Conservation (phyloP, 2,329 filamentous ascomycete genomes). For the Aquanectria penicillioides region DNA sequence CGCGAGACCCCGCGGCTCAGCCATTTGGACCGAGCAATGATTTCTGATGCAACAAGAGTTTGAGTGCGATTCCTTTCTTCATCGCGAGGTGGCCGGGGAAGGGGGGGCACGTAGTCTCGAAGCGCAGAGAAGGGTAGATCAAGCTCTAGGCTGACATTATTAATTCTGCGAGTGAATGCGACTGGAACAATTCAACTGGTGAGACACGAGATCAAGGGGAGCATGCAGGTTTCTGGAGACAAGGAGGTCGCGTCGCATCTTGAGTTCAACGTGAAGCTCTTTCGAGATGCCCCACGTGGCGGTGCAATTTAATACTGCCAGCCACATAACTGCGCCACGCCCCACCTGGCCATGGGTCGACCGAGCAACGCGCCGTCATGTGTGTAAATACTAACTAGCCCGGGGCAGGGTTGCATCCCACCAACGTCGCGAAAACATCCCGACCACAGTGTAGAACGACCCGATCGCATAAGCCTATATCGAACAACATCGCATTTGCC, state of each 20-base stretch:
- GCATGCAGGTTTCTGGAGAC: constrained; percentile 13
- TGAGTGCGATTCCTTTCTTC: constrained; percentile 44
- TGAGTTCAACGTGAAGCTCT: constrained; percentile 31
- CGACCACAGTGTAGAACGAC: too few species aligned
- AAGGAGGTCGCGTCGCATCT: constrained; percentile 15
- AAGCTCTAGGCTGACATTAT: constrained; percentile 32
- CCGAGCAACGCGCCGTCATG: constrained; percentile 42
- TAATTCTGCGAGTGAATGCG: constrained; percentile 3
- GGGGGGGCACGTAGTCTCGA: constrained; percentile 35
- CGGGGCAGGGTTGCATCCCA: constrained; percentile 13
- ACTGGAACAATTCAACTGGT: neutral
- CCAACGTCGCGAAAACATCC: constrained; percentile 3
- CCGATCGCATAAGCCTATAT: too few species aligned
- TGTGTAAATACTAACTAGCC: constrained; percentile 35
- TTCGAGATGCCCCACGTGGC: constrained; percentile 40
- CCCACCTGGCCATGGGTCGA: constrained; percentile 27
- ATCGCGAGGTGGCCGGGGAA: constrained; percentile 43
- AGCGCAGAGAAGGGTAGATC: constrained; percentile 22
- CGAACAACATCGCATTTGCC: neutral
- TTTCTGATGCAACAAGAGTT: constrained; percentile 42
- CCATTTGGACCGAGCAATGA: constrained; percentile 48
- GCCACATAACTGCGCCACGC: constrained; percentile 36
- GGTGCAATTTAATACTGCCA: constrained; percentile 33
- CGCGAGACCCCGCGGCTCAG: constrained; percentile 46
- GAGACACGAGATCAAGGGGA: constrained; percentile 8